Base-by-base conservation (phyloP, 345 rosid genomes). In the Brassica incana region DNA sequence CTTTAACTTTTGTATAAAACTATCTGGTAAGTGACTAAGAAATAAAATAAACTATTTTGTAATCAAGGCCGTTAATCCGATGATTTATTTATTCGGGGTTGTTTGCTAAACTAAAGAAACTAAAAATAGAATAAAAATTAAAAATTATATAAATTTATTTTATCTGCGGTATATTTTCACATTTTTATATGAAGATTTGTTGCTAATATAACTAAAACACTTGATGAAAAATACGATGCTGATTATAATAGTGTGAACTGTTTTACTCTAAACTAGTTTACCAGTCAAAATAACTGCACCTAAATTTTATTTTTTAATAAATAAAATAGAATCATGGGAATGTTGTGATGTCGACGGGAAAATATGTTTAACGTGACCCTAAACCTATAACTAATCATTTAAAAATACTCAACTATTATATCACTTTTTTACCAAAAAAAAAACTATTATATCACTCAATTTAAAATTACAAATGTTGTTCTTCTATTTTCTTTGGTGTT, bases 331-430 rank as follows among this genome's bases (percentile, higher is more conserved):
- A 23, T 73, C 54, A 64, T 80, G 80, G 79, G 83, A 81, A 84
- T 86, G 85, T 83, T 82, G 84, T 71, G 87, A 80, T 72, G 65
- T 67, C n/a, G 74, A 67, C 65, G 69, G 77, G 84, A 76, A 84
- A 83, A 75, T 80, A 86, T 86, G 72, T 86, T 87, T 81, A 82
- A 36, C 43, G 83, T 84, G 85, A 84, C 86, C 86, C 80, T 82
- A 65, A 80, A 50, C 67, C 48, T 32, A 45, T 50, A 52, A n/a
- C 16, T 15, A 52, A 43, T 43, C 50, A 52, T 5, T 38, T 38
- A 70, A 52, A 50, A 35, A 25, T 4, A 33, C 38, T 6, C 6
- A 10, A 43, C 11, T 9, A 40, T 9, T 40, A 3, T 10, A 40
- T 45, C 12, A 40, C 2, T 8, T 40, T 8, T 35, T 35, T 35